Evolutionary conservation across 371 early-diverging fungal genomes (phyloP).

Genomic region (Rhizopus arrhizus): DNA sequence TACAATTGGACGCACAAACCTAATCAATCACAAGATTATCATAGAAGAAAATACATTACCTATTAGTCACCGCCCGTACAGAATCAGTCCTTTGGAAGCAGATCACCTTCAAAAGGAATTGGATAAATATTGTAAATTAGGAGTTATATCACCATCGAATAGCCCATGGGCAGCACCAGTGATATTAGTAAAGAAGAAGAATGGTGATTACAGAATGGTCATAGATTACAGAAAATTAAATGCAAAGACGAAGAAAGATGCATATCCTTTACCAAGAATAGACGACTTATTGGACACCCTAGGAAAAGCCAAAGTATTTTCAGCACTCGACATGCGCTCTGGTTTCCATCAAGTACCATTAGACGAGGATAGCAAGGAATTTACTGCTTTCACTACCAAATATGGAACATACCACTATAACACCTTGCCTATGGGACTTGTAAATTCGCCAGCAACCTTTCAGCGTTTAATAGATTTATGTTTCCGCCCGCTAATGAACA

Average conservation of each 20-base stretch:
- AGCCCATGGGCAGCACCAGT: conserved; percentile 37
- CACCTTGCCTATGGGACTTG: conserved; percentile 39
- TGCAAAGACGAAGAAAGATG: conserved; percentile 36
- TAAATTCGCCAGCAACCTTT: conserved; percentile 37
- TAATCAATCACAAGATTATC: conserved; percentile 4
- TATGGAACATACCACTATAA: conserved; percentile 33
- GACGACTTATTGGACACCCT: conserved; percentile 40
- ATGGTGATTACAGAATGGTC: conserved; percentile 35
- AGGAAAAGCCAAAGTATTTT: conserved; percentile 1
- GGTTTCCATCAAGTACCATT: conserved; percentile 47
- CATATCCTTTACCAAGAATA: conserved; percentile 41
- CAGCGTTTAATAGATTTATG: conserved; percentile 38
- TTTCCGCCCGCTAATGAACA: conserved; percentile 22
- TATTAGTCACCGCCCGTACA: conserved; percentile 8
- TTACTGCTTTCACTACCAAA: conserved; percentile 52
- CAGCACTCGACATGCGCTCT: conserved; percentile 13
- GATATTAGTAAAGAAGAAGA: conserved; percentile 49
- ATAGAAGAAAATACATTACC: conserved; percentile 14
- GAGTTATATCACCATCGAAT: conserved; percentile 21
- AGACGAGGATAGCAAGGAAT: conserved; percentile 19
- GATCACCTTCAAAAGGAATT: conserved; percentile 19
- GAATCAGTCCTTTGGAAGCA: conserved; percentile 8
- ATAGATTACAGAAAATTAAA: conserved; percentile 41
- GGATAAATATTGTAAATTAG: conserved; percentile 14
- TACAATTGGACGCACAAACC: not conserved